Evolutionary conservation across 83 land plant genomes (phyloP), one percentile per base, ranked within the genome.

Genomic region (Picea mariana): DNA sequence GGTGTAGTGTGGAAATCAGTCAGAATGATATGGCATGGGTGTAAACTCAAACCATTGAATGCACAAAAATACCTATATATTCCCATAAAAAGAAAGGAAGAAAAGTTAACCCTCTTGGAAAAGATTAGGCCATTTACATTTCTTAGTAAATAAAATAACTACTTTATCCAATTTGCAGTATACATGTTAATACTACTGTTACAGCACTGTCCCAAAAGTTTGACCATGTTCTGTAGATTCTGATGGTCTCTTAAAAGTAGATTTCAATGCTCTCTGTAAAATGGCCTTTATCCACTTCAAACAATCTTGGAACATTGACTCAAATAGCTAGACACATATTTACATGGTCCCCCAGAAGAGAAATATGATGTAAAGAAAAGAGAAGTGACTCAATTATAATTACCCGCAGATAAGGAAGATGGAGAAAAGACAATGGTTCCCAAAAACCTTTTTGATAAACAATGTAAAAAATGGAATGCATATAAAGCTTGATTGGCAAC

Each of bases 361-460:
- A 67, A 67, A 67, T 67, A 67, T 11, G 31, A 67, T 24, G 31
- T 26, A 67, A 26, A 1, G 17, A 67, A 67, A 66, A 66, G 34
- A 27, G 24, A 67, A 67, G 69, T 24, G 16, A 24, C 31, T 66
- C 68, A 26, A 67, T 9, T 24, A 65, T 24, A 67, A 3, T 67
- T 15, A 67, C 58, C 58, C 31, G 9, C 69, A 67, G n/a, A 67
- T 24, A 67, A 7, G 31, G 24, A 12, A 67, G 69, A 26, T 3
- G 12, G 68, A 11, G 34, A 67, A 67, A 67, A 67, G 34, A 67
- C 34, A 7, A 26, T 26, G 69, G 15, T 26, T 67, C 31, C 31
- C 20, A 67, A 26, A 67, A 67, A 67, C n/a, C 12, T 1, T 67
- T 67, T 31, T 67, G 69, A 67, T 66, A 66, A 66, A 66, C 69